These are phyloP conservation scores for Phytophthora boehmeriae DNA, from an alignment of 352 stramenopile genomes.

Conservation along the genomic window DNA sequence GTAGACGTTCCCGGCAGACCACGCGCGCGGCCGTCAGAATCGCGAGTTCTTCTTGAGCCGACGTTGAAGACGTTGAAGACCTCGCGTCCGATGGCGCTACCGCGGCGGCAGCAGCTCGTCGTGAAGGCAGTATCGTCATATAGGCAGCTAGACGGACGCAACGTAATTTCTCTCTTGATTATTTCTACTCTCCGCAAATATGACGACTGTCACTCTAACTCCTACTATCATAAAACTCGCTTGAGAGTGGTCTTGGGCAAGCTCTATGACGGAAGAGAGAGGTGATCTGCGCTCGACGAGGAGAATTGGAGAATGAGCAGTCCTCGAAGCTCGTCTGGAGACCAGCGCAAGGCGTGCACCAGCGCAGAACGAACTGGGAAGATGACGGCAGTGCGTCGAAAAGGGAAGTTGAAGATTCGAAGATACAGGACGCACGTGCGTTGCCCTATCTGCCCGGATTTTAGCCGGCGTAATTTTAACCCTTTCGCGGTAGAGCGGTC, in stretches of 20 bases:
- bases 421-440: too few species aligned
- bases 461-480: too few species aligned
- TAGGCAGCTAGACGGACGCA: neutral
- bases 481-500: too few species aligned
- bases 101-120: too few species aligned
- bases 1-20: constrained; percentile 4
- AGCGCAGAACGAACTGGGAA: too few species aligned
- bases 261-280: constrained; percentile 1
- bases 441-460: too few species aligned
- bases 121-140: neutral
- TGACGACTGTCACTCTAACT: constrained; percentile 11
- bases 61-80: too few species aligned
- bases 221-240: constrained; percentile 2
- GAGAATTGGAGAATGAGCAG: constrained; percentile 16
- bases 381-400: too few species aligned
- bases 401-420: too few species aligned
- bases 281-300: constrained; percentile 13
- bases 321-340: too few species aligned
- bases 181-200: neutral
- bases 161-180: neutral
- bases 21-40: constrained; percentile 5
- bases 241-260: neutral
- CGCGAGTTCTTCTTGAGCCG: too few species aligned
- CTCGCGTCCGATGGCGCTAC: too few species aligned
- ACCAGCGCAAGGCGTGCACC: constrained; percentile 23